Evolutionary conservation across 1,139 yeast species (phyloP), one percentile per base, ranked within the genome.

Genomic region (Tardiomyces depauwii): DNA sequence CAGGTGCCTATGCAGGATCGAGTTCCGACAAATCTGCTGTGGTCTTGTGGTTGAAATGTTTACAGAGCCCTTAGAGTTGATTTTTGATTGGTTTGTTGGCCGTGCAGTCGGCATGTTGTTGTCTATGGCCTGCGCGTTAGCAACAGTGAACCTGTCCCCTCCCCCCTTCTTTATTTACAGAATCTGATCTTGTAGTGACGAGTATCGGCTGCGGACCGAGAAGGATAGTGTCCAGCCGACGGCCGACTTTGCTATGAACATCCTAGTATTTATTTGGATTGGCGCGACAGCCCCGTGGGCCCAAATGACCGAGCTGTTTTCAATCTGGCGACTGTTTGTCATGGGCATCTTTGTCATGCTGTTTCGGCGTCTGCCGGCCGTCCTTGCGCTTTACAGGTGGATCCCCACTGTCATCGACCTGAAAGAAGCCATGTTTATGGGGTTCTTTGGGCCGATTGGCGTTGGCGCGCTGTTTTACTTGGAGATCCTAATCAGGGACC

Each of bases 371-470:
- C 71, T 91, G 10, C 98, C 98, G 0, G 95, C 94, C 0, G 88
- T 89, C 42, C 60, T 89, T 45, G 76, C 78, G 1, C 68, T 86
- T 47, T 86, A 86, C 59, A 87, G 89, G 0, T 61, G 89, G 14
- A 82, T 86, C n/a, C 96, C 97, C 0, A 97, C 89, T 63, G 78
- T 91, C 41, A 80, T 86, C 56, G 79, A 91, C 33, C 89, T 97
- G 96, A 77, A 95, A 64, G 97, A 91, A 61, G 96, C 96, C 0
- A 61, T 91, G 7, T 88, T 91, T 60, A 89, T 95, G 63, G 97
- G 97, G 19, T 97, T 91, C 67, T 91, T 91, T 63, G 98, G 98
- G 42, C 98, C 98, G 10, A 87, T 91, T 61, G 98, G 98, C 47
- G 98, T 91, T 11, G 97, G 97, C 53, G 97, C 97, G 1, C 77